Base-by-base conservation (phyloP, 768 basidiomycete genomes). In the Auriscalpium vulgare region DNA sequence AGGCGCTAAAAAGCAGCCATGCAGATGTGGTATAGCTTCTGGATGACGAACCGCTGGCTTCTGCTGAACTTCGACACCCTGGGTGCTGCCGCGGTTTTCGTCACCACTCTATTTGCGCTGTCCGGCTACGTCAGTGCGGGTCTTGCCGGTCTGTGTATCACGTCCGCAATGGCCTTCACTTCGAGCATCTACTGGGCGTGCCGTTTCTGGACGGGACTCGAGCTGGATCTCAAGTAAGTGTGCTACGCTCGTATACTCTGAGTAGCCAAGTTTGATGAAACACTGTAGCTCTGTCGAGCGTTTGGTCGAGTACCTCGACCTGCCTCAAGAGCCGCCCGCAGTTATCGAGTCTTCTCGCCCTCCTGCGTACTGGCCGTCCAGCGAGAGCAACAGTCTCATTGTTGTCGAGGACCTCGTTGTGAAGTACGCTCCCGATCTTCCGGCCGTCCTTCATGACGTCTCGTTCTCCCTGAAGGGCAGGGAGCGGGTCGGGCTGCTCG, bases 361-460 rank as follows among this genome's bases (percentile, higher is more conserved):
- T 1, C 94, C 94, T 1, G 94, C 93, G 0, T 94, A 94, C 65
- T 97, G 94, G 94, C 94, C 94, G 0, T 91, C 91, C 0, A 83
- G 78, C 56, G 75, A 84, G 16, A 78, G 76, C 49, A 74, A 83
- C 34, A 66, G 75, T 4, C 72, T 95, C 23, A 64, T 97, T 35
- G 69, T 71, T 1, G 88, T 90, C 0, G 84, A 93, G 61, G 79
- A 93, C 59, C 72, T 95, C 29, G 82, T 81, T 16, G 73, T 95
- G 67, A 89, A 84, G 68, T 95, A 95, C 68, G 82, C 89, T 0
- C 86, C 89, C 0, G 91, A 94, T 52, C 76, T 95, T 10, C 91
- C 92, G 0, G 74, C 87, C 0, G 91, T 94, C 0, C 72, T 95
- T 37, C 85, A 85, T 56, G 77, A 79, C 37, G 75, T 92, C 4